Base-by-base conservation (phyloP, 768 basidiomycete genomes). In the Pleurotus tuoliensis region DNA sequence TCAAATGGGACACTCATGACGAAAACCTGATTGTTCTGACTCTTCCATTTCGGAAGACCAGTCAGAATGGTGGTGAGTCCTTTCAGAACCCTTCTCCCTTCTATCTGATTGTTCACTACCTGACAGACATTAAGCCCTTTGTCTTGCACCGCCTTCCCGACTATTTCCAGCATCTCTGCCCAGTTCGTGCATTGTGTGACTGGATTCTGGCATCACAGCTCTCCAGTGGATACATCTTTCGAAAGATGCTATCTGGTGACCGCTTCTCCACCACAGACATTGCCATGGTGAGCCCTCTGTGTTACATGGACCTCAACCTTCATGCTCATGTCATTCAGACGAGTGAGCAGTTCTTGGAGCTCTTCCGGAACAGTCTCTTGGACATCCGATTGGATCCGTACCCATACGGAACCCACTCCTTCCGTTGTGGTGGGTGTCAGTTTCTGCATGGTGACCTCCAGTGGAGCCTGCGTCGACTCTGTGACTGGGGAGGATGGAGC, bases 401-500 rank as follows among this genome's bases (percentile, higher is more conserved):
- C 5, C 65, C 70, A 1, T 77, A 76, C 62, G 71, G 76, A 7
- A 76, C 72, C 1, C 74, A 76, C 60, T 72, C 76, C 0, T 76
- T 79, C 62, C 66, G 69, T 5, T 66, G 69, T 20, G 73, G 75
- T 7, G 74, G 76, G 0, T 74, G 72, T 55, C 76, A 79, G 55
- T 78, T 30, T 30, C 9, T 30, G 27, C 27, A 30, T 30, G 27
- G 27, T 7, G 27, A 30, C 9, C 27, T 30, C 27, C 27, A 5
- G 27, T 30, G 27, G 27, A 30, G 27, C 9, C 27, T 30, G 1
- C 27, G 27, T 30, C 57, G 59, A 3, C 73, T 80, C 20, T 80
- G 77, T 54, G 71, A 73, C n/a, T 79, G 77, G 76, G 77, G 73
- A 39, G 78, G 77, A 3, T 79, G 77, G 77, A 72, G 69, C 50